These are phyloP conservation scores for Claviceps pazoutovae DNA, from an alignment of 2,329 filamentous ascomycete genomes.

Conservation along the genomic window DNA sequence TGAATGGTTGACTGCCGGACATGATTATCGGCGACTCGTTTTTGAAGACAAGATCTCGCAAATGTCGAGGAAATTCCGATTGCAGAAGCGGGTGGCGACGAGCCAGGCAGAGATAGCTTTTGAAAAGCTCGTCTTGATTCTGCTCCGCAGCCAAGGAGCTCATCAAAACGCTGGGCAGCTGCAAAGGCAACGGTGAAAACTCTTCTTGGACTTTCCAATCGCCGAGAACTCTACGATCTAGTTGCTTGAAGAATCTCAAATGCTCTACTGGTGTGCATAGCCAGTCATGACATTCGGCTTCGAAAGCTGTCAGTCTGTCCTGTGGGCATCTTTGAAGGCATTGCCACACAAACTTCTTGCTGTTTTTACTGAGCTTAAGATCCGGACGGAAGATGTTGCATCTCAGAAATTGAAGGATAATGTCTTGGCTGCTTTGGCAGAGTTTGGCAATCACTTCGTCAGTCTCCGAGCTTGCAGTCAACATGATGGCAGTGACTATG, in stretches of 20 bases:
- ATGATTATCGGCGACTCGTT: not conserved
- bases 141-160: not conserved
- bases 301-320: conserved; percentile 15
- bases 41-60: not conserved
- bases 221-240: conserved; percentile 17
- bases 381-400: conserved; percentile 7
- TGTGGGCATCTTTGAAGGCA: conserved; percentile 18
- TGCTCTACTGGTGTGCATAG: conserved; percentile 19
- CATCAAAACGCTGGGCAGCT: conserved; percentile 15
- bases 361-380: conserved; percentile 12
- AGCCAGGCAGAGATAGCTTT: not conserved
- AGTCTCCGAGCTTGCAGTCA: conserved; percentile 12
- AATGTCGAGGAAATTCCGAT: conserved; percentile 1
- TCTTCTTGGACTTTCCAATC: conserved; percentile 14
- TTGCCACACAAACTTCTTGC: conserved; percentile 16
- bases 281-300: conserved; percentile 21
- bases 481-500: conserved; percentile 26
- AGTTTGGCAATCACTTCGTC: conserved; percentile 12
- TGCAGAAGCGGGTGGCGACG: conserved; percentile 2
- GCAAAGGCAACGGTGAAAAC: conserved; percentile 20
- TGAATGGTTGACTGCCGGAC: not conserved
- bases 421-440: conserved; percentile 14
- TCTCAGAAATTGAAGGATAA: conserved; percentile 11
- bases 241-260: conserved; percentile 16
- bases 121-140: not conserved